These are phyloP conservation scores for Botryotinia convoluta DNA, from an alignment of 2,329 filamentous ascomycete genomes.

Conservation along the genomic window DNA sequence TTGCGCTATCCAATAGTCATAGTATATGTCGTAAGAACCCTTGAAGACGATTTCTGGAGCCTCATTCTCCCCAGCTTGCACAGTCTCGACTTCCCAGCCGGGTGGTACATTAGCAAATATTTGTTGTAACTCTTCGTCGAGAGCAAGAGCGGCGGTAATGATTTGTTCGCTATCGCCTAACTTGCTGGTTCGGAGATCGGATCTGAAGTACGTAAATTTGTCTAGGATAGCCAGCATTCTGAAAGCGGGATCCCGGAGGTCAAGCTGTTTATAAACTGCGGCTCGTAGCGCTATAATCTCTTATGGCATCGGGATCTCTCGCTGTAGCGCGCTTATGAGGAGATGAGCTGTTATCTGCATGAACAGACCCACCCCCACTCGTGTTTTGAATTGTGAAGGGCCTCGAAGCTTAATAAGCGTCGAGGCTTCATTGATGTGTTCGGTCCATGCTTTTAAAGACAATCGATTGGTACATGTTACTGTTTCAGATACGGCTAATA, in stretches of 20 bases:
- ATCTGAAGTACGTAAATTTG: not conserved
- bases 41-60: not conserved
- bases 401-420: slow-evolving; percentile 50
- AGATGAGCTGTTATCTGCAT: not conserved
- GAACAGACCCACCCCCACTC: slow-evolving; percentile 40
- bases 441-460: slow-evolving; percentile 51
- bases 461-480: slow-evolving; percentile 43
- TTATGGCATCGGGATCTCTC: not conserved
- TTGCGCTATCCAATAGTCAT: not conserved
- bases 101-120: not conserved
- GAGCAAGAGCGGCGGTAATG: not conserved
- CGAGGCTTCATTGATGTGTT: slow-evolving; percentile 54
- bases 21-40: not conserved
- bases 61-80: not conserved
- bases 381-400: slow-evolving; percentile 46
- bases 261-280: not conserved
- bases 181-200: not conserved
- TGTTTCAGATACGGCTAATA: slow-evolving; percentile 53
- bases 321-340: not conserved
- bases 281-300: not conserved
- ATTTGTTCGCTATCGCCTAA: not conserved
- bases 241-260: not conserved
- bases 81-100: not conserved
- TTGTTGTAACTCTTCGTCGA: not conserved
- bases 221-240: not conserved